Evolutionary conservation across 768 basidiomycete genomes (phyloP).

Genomic region (Russula virescens): DNA sequence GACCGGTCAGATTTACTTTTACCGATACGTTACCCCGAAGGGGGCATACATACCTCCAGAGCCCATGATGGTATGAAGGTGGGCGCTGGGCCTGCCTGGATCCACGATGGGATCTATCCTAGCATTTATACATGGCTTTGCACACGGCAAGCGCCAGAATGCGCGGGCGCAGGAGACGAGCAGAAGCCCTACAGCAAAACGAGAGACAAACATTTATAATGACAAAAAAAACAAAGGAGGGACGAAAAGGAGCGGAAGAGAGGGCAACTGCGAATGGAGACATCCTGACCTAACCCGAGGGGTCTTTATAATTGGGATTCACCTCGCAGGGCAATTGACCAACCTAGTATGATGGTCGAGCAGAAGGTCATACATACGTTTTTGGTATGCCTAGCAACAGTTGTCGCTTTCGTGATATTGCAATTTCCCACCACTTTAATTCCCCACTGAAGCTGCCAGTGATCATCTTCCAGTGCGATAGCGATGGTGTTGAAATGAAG

Average conservation of each 20-base stretch:
- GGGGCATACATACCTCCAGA: conserved; percentile 1
- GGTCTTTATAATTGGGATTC: conserved; percentile 2
- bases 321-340: neutral
- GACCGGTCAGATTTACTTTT: neutral
- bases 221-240: conserved; percentile 6
- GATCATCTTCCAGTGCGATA: too few relatives aligned
- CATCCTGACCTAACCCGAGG: neutral
- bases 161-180: conserved; percentile 10
- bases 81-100: neutral
- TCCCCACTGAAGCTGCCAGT: too few relatives aligned
- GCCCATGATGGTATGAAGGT: conserved; percentile 20
- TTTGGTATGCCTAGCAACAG: conserved; percentile 3
- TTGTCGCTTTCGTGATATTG: neutral
- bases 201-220: neutral
- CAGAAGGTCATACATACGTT: neutral
- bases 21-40: too few relatives aligned
- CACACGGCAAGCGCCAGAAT: conserved; percentile 19
- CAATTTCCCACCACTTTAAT: too few relatives aligned
- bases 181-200: conserved; percentile 11
- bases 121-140: conserved; percentile 3
- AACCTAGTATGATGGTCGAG: neutral
- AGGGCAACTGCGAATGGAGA: neutral
- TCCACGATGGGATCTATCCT: conserved; percentile 13
- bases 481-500: too few relatives aligned
- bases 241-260: conserved; percentile 9